These are phyloP conservation scores for Solanum sitiens DNA, from an alignment of 257 asterid genomes.

Conservation along the genomic window DNA sequence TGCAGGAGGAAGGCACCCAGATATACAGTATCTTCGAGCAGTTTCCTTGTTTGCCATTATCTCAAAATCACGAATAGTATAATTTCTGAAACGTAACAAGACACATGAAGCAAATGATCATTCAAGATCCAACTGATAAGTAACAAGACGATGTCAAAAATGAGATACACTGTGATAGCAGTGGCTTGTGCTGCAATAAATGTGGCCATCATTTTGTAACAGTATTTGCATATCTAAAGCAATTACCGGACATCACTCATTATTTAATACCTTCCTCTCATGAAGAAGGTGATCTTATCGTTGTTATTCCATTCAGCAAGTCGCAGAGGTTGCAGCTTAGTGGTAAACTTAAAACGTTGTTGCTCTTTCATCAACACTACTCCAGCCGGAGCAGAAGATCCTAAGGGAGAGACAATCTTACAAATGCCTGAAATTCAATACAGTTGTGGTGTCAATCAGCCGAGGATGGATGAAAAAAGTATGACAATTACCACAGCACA, in stretches of 20 bases:
- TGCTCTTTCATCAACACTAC: slow-evolving; percentile 19
- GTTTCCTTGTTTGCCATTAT: slow-evolving; percentile 26
- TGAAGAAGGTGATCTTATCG: slow-evolving; percentile 19
- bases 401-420: slow-evolving; percentile 27
- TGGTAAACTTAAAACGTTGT: slow-evolving; percentile 20
- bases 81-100: slow-evolving; percentile 4
- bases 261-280: slow-evolving; percentile 16
- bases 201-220: background rate
- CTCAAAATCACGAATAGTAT: slow-evolving; percentile 31
- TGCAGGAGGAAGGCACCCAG: slow-evolving; percentile 26
- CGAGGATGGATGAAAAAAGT: background rate
- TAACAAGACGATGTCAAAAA: background rate
- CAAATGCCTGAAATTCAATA: slow-evolving; percentile 27
- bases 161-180: background rate
- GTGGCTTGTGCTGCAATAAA: background rate
- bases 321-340: slow-evolving; percentile 27
- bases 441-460: background rate
- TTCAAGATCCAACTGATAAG: background rate
- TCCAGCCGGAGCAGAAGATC: slow-evolving; percentile 27
- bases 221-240: background rate
- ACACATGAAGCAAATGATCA: background rate
- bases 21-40: slow-evolving; percentile 12
- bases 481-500: background rate
- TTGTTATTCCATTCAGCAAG: slow-evolving; percentile 20
- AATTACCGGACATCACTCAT: background rate